Base-by-base conservation (phyloP, 2,329 filamentous ascomycete genomes). In the Curvularia sp. region DNA sequence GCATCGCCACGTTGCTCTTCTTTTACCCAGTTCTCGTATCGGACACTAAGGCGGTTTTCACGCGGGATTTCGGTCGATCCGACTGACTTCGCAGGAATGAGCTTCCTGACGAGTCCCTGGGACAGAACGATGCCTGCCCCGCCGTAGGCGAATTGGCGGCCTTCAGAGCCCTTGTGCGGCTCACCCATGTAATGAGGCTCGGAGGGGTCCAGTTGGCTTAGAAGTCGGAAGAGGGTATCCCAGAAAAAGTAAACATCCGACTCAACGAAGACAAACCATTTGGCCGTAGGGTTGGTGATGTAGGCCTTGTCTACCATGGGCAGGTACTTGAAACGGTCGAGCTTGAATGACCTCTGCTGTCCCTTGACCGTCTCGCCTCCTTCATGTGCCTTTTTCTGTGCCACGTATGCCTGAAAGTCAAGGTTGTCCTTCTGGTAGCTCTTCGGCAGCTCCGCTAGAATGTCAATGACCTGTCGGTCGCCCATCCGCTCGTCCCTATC, bases 291-390 rank as follows among this genome's bases (percentile, higher is more conserved):
- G 49, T 70, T 71, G 48, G 76, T 51, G 13, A 68, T 66, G 57
- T 81, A 78, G 0, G 83, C 81, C 70, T 84, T 83, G 59, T 84
- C 81, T 3, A 84, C 81, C 77, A 85, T 81, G 38, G 84, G 84
- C 53, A 86, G 75, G 70, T 85, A 86, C 72, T 86, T 86, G 82
- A 83, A 86, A 65, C 85, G 84, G 68, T 86, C 84, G 28, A 86
- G 75, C 61, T 80, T 81, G 83, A 84, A 86, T 35, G 82, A 83
- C 0, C 82, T 81, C 49, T 68, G 80, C 57, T 76, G 72, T 82
- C 83, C 83, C 57, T 83, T 81, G 58, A 71, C 75, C 67, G 60
- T 73, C 68, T 65, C 78, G 66, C 67, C 75, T 50, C 77, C 72
- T 20, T 69, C 67, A 28, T 72, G 69, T n/a, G 69, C 71, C 63